Conservation (phyloP, 176 grass and related monocot species). For the Paspalum notatum region DNA sequence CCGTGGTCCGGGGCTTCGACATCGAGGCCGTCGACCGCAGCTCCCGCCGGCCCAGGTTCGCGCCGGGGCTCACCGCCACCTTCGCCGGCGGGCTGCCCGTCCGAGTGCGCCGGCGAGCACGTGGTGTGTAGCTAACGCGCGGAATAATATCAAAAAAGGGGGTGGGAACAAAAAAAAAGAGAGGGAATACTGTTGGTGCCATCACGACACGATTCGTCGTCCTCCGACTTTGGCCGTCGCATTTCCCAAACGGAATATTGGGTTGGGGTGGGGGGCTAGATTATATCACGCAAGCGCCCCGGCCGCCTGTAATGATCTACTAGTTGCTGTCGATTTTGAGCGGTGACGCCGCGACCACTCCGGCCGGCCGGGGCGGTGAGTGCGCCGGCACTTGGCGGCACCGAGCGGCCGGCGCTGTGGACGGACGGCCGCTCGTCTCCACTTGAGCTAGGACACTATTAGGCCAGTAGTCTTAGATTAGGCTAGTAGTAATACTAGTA, state of each 20-base stretch:
- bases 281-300: slow-evolving; percentile 30
- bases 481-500: neutral
- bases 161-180: slow-evolving; percentile 5
- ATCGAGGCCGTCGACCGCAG: slow-evolving; percentile 44
- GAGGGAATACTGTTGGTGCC: slow-evolving; percentile 20
- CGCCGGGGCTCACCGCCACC: slow-evolving; percentile 75
- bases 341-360: slow-evolving; percentile 37
- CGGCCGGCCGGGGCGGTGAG: slow-evolving; percentile 7
- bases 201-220: slow-evolving; percentile 40
- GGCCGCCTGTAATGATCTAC: slow-evolving; percentile 43
- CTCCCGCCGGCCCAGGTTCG: slow-evolving; percentile 57
- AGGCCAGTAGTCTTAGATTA: too few relatives aligned
- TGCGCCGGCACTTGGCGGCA: slow-evolving; percentile 46
- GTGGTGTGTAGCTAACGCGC: too few relatives aligned
- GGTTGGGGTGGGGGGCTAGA: neutral
- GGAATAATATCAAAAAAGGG: too few relatives aligned
- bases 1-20: slow-evolving; percentile 63
- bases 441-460: slow-evolving; percentile 8
- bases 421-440: slow-evolving; percentile 12
- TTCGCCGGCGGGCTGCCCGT: slow-evolving; percentile 74
- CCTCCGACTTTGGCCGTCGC: neutral
- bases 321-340: slow-evolving; percentile 32
- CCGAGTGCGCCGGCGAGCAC: slow-evolving; percentile 54
- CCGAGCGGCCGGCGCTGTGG: slow-evolving; percentile 25
- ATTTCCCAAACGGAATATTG: slow-evolving; percentile 14